Evolutionary conservation across 2,329 filamentous ascomycete genomes (phyloP).

Genomic region (Fusarium heterosporum): DNA sequence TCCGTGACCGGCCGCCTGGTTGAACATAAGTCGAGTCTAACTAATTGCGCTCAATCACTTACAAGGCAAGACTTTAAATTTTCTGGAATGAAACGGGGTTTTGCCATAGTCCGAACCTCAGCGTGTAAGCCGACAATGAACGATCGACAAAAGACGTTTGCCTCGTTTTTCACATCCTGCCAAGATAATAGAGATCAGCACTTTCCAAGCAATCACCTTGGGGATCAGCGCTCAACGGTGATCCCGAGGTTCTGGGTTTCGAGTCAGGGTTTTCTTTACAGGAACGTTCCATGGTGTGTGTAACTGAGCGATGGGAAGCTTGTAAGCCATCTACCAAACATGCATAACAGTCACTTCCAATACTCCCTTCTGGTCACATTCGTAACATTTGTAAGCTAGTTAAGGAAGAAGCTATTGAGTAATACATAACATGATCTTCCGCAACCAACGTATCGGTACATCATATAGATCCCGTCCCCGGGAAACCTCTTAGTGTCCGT

Average conservation of each 20-base stretch:
- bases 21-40: no score
- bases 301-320: neutral
- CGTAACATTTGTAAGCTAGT: accelerated
- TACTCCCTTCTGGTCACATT: neutral
- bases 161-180: no score
- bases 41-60: neutral
- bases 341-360: accelerated
- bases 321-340: neutral
- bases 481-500: no score
- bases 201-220: no score
- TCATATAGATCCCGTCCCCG: no score
- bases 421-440: no score
- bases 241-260: neutral
- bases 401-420: no score
- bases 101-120: neutral
- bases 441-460: no score
- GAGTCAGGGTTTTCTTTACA: accelerated
- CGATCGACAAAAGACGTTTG: no score
- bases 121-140: neutral
- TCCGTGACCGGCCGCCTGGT: neutral
- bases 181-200: no score
- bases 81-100: slow-evolving; percentile 15
- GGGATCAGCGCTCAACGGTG: neutral
- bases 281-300: neutral
- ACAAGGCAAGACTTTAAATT: neutral